phyloP scores from a whole-genome alignment of 1,284 basidiomycete species.

The Rhodotorula sp. region DNA sequence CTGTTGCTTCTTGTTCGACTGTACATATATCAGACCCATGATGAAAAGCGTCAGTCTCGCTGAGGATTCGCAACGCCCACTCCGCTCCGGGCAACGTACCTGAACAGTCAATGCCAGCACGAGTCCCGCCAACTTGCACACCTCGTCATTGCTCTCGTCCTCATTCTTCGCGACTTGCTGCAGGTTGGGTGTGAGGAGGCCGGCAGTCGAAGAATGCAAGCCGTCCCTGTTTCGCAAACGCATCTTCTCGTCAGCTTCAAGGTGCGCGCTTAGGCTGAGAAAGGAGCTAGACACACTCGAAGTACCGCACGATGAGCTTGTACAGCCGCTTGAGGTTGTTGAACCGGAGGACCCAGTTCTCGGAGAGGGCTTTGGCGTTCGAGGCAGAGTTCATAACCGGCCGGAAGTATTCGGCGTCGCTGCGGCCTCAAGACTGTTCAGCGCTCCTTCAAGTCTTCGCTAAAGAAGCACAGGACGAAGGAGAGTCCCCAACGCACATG shows the following conservation, averaged over 20 bases:
- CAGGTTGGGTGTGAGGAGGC: slow-evolving; percentile 73
- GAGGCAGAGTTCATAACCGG: slow-evolving; percentile 59
- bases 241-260: too few species aligned
- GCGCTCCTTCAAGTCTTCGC: not conserved
- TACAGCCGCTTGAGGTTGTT: slow-evolving; percentile 77
- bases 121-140: slow-evolving; percentile 72
- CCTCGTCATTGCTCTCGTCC: slow-evolving; percentile 54
- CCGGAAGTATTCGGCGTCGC: slow-evolving; percentile 75
- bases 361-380: slow-evolving; percentile 53
- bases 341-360: slow-evolving; percentile 88
- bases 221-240: slow-evolving; percentile 54
- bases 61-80: too few species aligned
- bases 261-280: not conserved
- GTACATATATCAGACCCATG: too few species aligned
- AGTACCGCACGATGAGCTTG: slow-evolving; percentile 81
- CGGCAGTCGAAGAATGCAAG: slow-evolving; percentile 62
- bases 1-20: slow-evolving; percentile 60
- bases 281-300: slow-evolving; percentile 50
- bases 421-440: slow-evolving; percentile 44
- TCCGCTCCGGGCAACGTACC: too few species aligned
- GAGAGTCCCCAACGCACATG: slow-evolving; percentile 12
- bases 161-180: slow-evolving; percentile 77
- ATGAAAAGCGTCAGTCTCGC: not conserved
- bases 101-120: slow-evolving; percentile 91
- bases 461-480: too few species aligned